Evolutionary conservation across 192 early-diverging fungal genomes (phyloP).

Genomic region (Geranomyces variabilis): DNA sequence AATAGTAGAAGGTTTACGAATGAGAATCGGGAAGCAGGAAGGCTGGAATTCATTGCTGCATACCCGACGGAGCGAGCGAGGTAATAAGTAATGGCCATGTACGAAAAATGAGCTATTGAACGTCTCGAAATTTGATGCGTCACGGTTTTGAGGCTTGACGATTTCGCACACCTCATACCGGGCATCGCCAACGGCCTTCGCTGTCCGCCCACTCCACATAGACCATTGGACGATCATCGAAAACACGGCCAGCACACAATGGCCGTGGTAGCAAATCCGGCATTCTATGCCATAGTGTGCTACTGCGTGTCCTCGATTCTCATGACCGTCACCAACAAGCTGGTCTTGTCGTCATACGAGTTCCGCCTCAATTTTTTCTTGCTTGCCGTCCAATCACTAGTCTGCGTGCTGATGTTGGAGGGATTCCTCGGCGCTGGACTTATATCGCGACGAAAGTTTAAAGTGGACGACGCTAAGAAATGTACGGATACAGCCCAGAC

Average conservation of each 20-base stretch:
- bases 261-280: conserved; percentile 3
- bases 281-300: conserved; percentile 67
- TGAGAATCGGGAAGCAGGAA: background rate
- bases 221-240: too few species aligned
- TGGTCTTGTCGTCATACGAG: conserved; percentile 53
- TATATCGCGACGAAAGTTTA: conserved; percentile 8
- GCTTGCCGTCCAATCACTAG: conserved; percentile 54
- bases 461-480: conserved; percentile 20
- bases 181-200: too few species aligned
- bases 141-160: too few species aligned
- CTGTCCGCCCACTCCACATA: too few species aligned
- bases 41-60: background rate
- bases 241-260: background rate
- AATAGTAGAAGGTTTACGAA: background rate
- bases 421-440: conserved; percentile 36
- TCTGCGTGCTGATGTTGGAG: conserved; percentile 53
- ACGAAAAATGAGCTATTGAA: too few species aligned
- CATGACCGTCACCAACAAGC: conserved; percentile 64
- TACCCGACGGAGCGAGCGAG: background rate
- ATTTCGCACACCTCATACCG: too few species aligned
- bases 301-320: conserved; percentile 88
- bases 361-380: conserved; percentile 60
- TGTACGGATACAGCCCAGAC: conserved; percentile 6
- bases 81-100: background rate
- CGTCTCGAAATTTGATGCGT: too few species aligned